These are phyloP conservation scores for Cephalotrichum gorgonifer DNA, from an alignment of 2,329 filamentous ascomycete genomes.

Conservation along the genomic window DNA sequence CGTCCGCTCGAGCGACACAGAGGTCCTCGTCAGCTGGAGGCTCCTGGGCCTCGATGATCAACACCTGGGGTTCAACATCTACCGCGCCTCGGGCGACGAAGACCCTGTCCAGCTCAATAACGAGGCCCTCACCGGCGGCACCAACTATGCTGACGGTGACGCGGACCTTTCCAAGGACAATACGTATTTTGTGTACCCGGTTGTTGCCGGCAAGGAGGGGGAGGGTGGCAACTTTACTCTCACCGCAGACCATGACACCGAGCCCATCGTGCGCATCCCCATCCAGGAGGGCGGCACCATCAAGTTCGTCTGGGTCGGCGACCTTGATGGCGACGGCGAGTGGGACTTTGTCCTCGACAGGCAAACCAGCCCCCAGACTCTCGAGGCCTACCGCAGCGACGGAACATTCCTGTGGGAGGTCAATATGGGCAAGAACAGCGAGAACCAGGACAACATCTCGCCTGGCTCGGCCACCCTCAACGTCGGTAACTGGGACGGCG, in stretches of 20 bases:
- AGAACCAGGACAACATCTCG: conserved; percentile 12
- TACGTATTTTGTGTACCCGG: conserved; percentile 11
- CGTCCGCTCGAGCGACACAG: conserved; percentile 10
- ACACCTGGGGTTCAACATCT: conserved; percentile 13
- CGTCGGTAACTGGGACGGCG: conserved; percentile 13
- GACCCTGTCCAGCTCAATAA: conserved; percentile 8
- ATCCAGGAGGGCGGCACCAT: conserved; percentile 10
- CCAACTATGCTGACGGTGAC: conserved; percentile 11
- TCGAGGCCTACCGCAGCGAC: conserved; percentile 11
- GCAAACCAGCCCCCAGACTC: conserved; percentile 7
- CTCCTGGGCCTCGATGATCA: conserved; percentile 13
- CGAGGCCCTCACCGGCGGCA: conserved; percentile 9
- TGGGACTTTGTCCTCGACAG: conserved; percentile 13
- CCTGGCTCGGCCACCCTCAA: conserved; percentile 11
- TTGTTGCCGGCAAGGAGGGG: conserved; percentile 10
- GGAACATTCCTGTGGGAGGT: conserved; percentile 12
- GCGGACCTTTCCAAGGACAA: conserved; percentile 8
- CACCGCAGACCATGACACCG: conserved; percentile 5
- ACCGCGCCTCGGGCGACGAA: conserved; percentile 5
- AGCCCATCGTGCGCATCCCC: conserved; percentile 11
- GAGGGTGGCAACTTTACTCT: conserved; percentile 9
- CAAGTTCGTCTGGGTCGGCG: conserved; percentile 15
- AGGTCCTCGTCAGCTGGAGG: conserved; percentile 11
- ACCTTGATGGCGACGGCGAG: conserved; percentile 13
- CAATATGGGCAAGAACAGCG: conserved; percentile 12